These are phyloP conservation scores for Candida tropicalis DNA, from an alignment of 1,139 yeast genomes.

Conservation along the genomic window DNA sequence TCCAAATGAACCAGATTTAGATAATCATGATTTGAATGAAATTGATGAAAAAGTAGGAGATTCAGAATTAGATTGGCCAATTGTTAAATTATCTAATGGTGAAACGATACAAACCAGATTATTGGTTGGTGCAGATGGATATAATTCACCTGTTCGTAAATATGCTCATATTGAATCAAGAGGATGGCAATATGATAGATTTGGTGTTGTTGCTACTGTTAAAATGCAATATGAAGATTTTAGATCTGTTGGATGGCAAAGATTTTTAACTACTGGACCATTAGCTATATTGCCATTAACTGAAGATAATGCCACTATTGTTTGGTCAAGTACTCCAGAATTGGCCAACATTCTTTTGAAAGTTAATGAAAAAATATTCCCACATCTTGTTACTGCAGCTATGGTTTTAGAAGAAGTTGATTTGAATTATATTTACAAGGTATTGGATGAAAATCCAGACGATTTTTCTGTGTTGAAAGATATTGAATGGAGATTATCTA, in stretches of 20 bases:
- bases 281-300: conserved; percentile 89
- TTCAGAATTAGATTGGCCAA: conserved; percentile 68
- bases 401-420: conserved; percentile 63
- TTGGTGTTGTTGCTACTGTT: conserved; percentile 90
- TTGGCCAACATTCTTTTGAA: conserved; percentile 63
- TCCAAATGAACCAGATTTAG: conserved; percentile 20
- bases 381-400: conserved; percentile 80
- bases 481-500: conserved; percentile 69
- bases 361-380: conserved; percentile 63
- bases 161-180: conserved; percentile 81
- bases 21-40: conserved; percentile 20
- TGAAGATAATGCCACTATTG: conserved; percentile 81
- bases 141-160: conserved; percentile 87
- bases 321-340: conserved; percentile 89
- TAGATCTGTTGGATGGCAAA: conserved; percentile 84
- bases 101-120: conserved; percentile 65
- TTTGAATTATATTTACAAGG: conserved; percentile 39
- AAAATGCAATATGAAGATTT: conserved; percentile 72
- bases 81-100: conserved; percentile 70
- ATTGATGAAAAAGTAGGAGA: conserved; percentile 23
- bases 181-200: conserved; percentile 89
- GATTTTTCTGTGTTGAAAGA: conserved; percentile 62
- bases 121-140: conserved; percentile 94
- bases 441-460: conserved; percentile 35
- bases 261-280: conserved; percentile 92